Conservation (phyloP, 208 protist genomes). For the Trypanosomatidae sp. region DNA sequence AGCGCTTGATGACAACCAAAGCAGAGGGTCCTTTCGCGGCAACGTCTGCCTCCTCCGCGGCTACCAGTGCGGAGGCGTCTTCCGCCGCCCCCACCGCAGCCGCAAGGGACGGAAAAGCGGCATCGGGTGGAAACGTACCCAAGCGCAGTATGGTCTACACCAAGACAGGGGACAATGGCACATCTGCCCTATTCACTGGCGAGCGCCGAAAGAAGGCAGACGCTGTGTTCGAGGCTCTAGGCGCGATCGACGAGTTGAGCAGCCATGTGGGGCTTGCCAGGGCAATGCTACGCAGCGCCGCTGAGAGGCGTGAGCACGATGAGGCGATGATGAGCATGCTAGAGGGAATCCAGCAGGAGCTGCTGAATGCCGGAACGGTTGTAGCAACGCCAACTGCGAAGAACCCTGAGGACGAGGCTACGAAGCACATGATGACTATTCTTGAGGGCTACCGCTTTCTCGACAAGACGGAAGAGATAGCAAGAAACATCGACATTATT, state of each 20-base stretch:
- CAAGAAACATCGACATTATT: conserved; percentile 66
- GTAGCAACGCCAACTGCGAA: conserved; percentile 61
- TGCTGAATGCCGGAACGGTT: conserved; percentile 65
- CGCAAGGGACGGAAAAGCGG: not conserved
- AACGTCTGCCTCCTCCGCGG: conserved; percentile 1
- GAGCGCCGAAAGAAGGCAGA: conserved; percentile 57
- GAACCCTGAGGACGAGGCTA: conserved; percentile 11
- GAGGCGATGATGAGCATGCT: conserved; percentile 32
- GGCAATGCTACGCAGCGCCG: conserved; percentile 25
- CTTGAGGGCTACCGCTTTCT: conserved; percentile 24
- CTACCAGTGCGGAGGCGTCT: conserved; percentile 1
- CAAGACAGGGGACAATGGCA: conserved; percentile 62
- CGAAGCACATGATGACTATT: conserved; percentile 16
- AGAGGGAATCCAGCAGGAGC: conserved; percentile 50
- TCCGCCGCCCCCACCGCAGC: not conserved
- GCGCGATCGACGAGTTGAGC: conserved; percentile 61
- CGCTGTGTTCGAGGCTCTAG: conserved; percentile 65
- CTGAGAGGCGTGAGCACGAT: conserved; percentile 17
- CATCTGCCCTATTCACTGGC: conserved; percentile 55
- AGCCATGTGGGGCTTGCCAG: conserved; percentile 46
- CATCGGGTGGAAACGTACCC: not conserved
- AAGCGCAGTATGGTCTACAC: conserved; percentile 54
- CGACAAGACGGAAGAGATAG: conserved; percentile 35
- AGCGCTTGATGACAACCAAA: not conserved
- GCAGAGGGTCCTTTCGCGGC: not conserved